phyloP scores from a whole-genome alignment of 805 yeast species.

The Candida lessepsii region DNA sequence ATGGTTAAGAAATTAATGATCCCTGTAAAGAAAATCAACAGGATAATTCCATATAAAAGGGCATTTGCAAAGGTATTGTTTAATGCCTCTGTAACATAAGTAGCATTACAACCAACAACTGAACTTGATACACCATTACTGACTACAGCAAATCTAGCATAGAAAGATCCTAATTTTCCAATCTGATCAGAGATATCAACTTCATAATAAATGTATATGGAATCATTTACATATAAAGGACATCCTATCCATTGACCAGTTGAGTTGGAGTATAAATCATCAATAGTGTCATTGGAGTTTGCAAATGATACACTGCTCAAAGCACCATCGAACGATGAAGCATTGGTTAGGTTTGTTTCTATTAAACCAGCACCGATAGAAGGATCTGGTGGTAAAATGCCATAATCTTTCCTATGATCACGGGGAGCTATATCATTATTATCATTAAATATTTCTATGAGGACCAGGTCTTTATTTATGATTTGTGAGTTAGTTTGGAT shows the following conservation, averaged over 20 bases:
- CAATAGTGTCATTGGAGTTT: slow-evolving; percentile 19
- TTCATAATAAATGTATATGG: slow-evolving; percentile 36
- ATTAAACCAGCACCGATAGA: background rate
- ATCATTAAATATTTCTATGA: too few relatives aligned
- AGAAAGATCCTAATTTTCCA: slow-evolving; percentile 46
- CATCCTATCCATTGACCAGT: slow-evolving; percentile 30
- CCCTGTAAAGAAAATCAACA: slow-evolving; percentile 41
- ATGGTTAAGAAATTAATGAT: slow-evolving; percentile 39
- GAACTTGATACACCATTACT: slow-evolving; percentile 34
- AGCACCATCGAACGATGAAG: background rate
- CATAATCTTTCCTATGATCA: too few relatives aligned
- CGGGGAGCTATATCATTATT: too few relatives aligned
- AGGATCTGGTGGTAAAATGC: background rate
- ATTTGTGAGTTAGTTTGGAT: too few relatives aligned
- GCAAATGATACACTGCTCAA: slow-evolving; percentile 9
- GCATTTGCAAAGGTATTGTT: slow-evolving; percentile 27
- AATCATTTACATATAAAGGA: slow-evolving; percentile 38
- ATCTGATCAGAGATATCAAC: slow-evolving; percentile 39
- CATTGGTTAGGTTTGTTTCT: background rate
- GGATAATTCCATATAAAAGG: slow-evolving; percentile 39
- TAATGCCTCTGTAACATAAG: slow-evolving; percentile 49
- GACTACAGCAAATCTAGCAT: slow-evolving; percentile 40
- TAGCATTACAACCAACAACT: slow-evolving; percentile 46
- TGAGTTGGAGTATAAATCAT: slow-evolving; percentile 22
- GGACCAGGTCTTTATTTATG: too few relatives aligned